A percentile compares a stretch with the other conserved stretches of the same genome.
Conservation (phyloP, 2,329 filamentous ascomycete species). For the Talaromyces sp. region DNA sequence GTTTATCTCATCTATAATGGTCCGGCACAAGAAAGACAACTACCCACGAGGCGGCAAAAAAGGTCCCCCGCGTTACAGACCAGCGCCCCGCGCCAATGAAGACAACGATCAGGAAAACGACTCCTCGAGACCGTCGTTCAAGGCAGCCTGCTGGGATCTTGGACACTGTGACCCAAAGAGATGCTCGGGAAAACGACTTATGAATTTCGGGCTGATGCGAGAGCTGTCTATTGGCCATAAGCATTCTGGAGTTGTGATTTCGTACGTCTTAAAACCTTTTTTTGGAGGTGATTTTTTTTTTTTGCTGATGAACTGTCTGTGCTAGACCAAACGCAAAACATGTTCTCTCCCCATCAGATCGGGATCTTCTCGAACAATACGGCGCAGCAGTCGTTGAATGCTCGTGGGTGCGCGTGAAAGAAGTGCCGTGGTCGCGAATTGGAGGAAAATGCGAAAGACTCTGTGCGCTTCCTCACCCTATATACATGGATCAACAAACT, state of each 20-base stretch:
- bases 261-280: slow-evolving; percentile 37
- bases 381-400: slow-evolving; percentile 96
- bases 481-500: neutral
- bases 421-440: slow-evolving; percentile 86
- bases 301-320: neutral
- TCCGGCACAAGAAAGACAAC: slow-evolving; percentile 92
- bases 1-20: slow-evolving; percentile 54
- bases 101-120: slow-evolving; percentile 32
- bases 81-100: slow-evolving; percentile 38
- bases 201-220: slow-evolving; percentile 88
- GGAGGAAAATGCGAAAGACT: slow-evolving; percentile 89
- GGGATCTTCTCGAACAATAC: slow-evolving; percentile 73
- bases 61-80: slow-evolving; percentile 54
- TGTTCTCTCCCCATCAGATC: slow-evolving; percentile 77
- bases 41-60: slow-evolving; percentile 69
- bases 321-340: slow-evolving; percentile 76
- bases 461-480: slow-evolving; percentile 30
- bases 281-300: neutral
- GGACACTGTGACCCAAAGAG: slow-evolving; percentile 96
- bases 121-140: slow-evolving; percentile 55
- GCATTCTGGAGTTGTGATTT: slow-evolving; percentile 86
- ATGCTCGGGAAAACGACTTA: slow-evolving; percentile 91
- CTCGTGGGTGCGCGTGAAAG: slow-evolving; percentile 87
- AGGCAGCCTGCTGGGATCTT: slow-evolving; percentile 95
- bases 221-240: slow-evolving; percentile 88